These are phyloP conservation scores for Penicillium psychrofluorescens DNA, from an alignment of 495 filamentous ascomycete genomes.

Conservation along the genomic window DNA sequence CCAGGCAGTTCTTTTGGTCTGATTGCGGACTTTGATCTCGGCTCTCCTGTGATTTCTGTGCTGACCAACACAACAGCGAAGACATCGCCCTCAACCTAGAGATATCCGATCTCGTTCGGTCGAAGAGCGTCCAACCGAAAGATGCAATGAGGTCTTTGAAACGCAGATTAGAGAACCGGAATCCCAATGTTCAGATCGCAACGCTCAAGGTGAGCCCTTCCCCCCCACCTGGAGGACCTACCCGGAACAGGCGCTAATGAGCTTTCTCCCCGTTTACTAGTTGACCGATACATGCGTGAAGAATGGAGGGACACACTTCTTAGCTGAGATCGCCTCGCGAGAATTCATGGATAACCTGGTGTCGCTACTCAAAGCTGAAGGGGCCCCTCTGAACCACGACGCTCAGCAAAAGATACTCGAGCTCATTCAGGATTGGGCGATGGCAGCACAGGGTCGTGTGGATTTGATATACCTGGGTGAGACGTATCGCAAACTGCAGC, in stretches of 20 bases:
- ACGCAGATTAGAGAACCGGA: conserved; percentile 87
- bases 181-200: conserved; percentile 91
- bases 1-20: background rate
- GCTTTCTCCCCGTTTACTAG: conserved; percentile 21
- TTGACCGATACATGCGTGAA: conserved; percentile 98
- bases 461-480: conserved; percentile 82
- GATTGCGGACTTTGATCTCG: background rate
- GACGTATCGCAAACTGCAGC: conserved; percentile 72
- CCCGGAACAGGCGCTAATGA: conserved; percentile 5
- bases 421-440: conserved; percentile 88
- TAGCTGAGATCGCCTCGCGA: conserved; percentile 86
- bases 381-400: conserved; percentile 69
- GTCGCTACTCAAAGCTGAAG: conserved; percentile 76
- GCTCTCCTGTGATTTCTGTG: background rate
- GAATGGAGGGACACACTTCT: conserved; percentile 95
- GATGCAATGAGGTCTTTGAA: conserved; percentile 97
- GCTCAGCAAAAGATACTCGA: conserved; percentile 88
- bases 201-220: conserved; percentile 66
- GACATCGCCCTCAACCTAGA: conserved; percentile 96
- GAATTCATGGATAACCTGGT: conserved; percentile 98
- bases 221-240: background rate
- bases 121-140: conserved; percentile 92
- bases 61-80: conserved; percentile 49
- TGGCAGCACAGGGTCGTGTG: conserved; percentile 77
- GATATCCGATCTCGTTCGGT: conserved; percentile 92